Evolutionary conservation across 768 basidiomycete species (phyloP), one percentile per base, ranked within the genome.

Genomic region (Ephemerocybe angulata): DNA sequence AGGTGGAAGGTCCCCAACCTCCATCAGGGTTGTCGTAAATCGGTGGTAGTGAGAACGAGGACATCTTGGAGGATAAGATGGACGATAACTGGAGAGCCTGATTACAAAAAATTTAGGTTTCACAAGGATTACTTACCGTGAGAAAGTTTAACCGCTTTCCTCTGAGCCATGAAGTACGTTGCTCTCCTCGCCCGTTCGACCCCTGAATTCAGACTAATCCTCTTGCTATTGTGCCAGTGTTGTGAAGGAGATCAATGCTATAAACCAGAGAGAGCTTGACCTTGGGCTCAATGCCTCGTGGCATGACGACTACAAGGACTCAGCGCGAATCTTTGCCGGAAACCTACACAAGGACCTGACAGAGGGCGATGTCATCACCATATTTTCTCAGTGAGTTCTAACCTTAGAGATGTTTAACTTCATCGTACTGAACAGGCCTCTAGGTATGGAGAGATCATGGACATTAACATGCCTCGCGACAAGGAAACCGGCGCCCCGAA

Each of bases 241-340:
- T 13, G 90, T 98, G 8, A 85, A 86, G 48, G 94, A 97, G 77
- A 98, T 98, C 54, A 87, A 88, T 65, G 84, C 86, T 65, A 97
- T 99, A 55, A 99, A 99, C 65, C 85, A 94, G 63, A 80, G 79
- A 8, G 96, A 98, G 69, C 82, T 98, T 5, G 86, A 90, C 27
- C 75, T 94, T 10, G 92, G 90, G 3, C 67, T 78, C 24, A 84
- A 81, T 60, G 83, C 79, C 44, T 90, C 88, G 46, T 99, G 96
- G 96, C 96, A 98, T 63, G 93, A 98, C 63, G 90, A 98, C 64
- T 98, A 96, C 75, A 95, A 90, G 72, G 95, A 98, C 70, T 97
- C 94, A 43, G 97, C 97, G 15, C 97, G 98, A 71, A 78, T 99
- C 61, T 97, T 93, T 68, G 77, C 92, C 53, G 95, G 97, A 40